Evolutionary conservation across 768 basidiomycete genomes (phyloP).

Genomic region (Rhodotorula toruloides): DNA sequence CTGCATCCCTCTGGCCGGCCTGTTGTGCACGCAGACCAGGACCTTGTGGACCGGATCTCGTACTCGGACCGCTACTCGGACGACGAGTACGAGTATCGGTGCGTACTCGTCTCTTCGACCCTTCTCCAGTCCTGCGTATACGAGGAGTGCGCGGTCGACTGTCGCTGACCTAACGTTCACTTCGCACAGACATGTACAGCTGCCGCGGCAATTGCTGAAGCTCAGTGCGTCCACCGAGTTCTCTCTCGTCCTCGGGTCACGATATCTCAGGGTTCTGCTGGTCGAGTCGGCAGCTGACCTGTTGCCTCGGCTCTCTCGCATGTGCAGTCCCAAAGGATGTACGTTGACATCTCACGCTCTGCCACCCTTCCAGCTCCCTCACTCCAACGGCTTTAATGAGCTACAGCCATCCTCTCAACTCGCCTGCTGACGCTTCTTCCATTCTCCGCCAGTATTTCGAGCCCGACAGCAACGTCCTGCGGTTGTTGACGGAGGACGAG

Average conservation of each 20-base stretch:
- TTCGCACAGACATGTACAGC: conserved; percentile 71
- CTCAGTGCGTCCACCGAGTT: conserved; percentile 51
- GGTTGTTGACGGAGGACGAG: conserved; percentile 75
- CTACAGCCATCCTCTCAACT: neutral
- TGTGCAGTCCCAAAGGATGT: conserved; percentile 58
- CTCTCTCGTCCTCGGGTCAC: too few species aligned
- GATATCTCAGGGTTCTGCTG: too few species aligned
- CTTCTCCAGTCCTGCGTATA: neutral
- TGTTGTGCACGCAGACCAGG: conserved; percentile 14
- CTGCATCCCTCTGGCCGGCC: too few species aligned
- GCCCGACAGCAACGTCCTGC: conserved; percentile 65
- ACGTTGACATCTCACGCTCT: neutral
- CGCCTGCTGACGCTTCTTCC: conserved; percentile 40
- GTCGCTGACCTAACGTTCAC: neutral
- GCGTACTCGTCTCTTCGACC: neutral
- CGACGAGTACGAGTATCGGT: conserved; percentile 77
- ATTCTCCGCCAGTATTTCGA: conserved; percentile 56
- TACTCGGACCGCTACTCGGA: conserved; percentile 66
- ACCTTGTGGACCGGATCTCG: conserved; percentile 28
- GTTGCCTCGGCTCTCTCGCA: neutral
- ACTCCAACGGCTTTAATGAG: too few species aligned
- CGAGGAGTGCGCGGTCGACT: neutral
- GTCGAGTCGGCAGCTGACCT: neutral
- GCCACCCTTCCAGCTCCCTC: neutral
- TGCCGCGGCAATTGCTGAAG: conserved; percentile 92